Evolutionary conservation across 306 rosid species (phyloP).

Genomic region (Trifolium pratense): DNA sequence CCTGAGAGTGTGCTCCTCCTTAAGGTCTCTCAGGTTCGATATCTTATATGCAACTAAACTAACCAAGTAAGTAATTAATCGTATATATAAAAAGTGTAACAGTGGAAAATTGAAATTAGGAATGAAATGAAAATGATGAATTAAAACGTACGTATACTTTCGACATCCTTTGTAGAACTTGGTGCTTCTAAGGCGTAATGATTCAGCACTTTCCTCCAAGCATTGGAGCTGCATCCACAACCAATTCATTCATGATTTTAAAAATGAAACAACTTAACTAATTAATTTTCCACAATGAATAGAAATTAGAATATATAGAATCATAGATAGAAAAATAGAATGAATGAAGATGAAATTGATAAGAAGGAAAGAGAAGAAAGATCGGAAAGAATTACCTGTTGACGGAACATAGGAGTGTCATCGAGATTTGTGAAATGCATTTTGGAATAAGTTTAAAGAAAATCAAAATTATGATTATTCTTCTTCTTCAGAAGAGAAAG

Average conservation of each 20-base stretch:
- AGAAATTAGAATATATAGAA: not conserved
- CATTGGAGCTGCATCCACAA: constrained; percentile 72
- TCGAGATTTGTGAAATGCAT: constrained; percentile 64
- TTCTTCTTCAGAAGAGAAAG: constrained; percentile 31
- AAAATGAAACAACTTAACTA: constrained; percentile 19
- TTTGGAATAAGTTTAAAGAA: constrained; percentile 23
- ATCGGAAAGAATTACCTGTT: constrained; percentile 46
- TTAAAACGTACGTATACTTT: constrained; percentile 73
- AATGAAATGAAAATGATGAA: not conserved
- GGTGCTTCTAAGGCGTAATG: constrained; percentile 69
- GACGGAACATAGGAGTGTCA: constrained; percentile 68
- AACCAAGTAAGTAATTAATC: not conserved
- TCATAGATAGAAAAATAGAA: not conserved
- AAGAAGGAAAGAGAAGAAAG: not conserved
- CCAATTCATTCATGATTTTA: not conserved
- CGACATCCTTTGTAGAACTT: constrained; percentile 90
- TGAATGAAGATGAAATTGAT: constrained; percentile 13
- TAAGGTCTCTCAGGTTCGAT: too few species aligned
- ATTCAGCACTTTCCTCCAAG: constrained; percentile 92
- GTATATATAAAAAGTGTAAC: not conserved
- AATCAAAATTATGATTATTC: constrained; percentile 13
- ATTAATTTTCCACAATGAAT: not conserved
- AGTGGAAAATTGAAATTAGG: constrained; percentile 7
- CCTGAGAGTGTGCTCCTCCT: too few species aligned
- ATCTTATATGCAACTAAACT: not conserved